phyloP scores from a whole-genome alignment of 257 asterid genomes.

The Solanum acaule region DNA sequence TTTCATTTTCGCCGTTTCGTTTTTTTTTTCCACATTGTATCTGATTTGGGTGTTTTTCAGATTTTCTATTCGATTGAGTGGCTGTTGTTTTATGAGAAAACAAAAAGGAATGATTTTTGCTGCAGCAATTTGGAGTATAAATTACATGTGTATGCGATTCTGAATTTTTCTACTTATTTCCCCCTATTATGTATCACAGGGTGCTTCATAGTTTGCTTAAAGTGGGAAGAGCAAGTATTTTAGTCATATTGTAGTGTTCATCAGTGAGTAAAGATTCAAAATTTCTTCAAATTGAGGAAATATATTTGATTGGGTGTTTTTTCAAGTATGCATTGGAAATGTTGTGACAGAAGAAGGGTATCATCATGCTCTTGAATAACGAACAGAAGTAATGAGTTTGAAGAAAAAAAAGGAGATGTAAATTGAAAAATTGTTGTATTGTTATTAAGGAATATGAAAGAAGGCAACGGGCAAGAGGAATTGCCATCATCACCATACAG shows the following conservation, averaged over 20 bases:
- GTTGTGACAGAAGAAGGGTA: neutral
- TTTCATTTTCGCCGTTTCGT: neutral
- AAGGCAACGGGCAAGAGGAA: constrained; percentile 25
- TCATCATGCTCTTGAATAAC: constrained; percentile 4
- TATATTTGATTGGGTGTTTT: neutral
- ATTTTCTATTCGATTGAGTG: neutral
- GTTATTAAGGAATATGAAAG: constrained; percentile 30
- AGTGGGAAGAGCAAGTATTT: neutral
- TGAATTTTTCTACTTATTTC: neutral
- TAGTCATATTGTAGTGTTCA: neutral
- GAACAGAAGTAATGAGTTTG: neutral
- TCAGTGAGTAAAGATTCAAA: neutral
- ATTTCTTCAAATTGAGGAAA: neutral
- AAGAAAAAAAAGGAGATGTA: neutral
- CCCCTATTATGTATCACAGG: neutral
- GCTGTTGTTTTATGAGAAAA: neutral
- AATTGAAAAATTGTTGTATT: constrained; percentile 9
- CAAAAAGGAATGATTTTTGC: neutral
- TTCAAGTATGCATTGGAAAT: neutral
- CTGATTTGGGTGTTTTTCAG: neutral
- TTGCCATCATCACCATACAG: constrained; percentile 47
- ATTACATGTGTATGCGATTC: neutral
- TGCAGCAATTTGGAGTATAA: neutral
- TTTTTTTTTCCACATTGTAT: neutral
- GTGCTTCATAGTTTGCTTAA: neutral